These are phyloP conservation scores for Dactylis glomerata DNA, from an alignment of 176 grass and related monocot species.

Conservation along the genomic window DNA sequence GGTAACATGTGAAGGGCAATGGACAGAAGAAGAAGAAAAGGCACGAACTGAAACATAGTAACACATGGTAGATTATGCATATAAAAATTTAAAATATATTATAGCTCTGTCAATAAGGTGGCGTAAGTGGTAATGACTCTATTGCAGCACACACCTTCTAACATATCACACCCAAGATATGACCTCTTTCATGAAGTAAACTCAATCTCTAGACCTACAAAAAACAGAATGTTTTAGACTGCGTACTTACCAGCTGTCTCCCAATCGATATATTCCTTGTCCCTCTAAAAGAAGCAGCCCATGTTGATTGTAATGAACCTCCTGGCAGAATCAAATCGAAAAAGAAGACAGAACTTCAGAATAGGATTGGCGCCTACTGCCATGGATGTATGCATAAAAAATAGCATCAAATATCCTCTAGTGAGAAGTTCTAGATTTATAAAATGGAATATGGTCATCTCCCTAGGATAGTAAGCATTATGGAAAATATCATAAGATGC, in stretches of 20 bases:
- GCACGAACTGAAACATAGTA: background rate
- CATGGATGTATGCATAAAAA: background rate
- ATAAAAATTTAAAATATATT: background rate
- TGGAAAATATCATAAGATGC: background rate
- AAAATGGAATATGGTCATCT: background rate
- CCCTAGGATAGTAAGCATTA: background rate
- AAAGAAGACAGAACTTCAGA: constrained; percentile 12
- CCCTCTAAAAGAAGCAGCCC: constrained; percentile 89
- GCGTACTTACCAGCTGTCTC: constrained; percentile 74
- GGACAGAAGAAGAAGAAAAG: background rate
- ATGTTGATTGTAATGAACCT: constrained; percentile 99
- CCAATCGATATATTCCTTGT: constrained; percentile 93
- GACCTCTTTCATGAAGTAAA: background rate
- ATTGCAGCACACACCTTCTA: background rate
- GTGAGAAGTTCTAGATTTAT: background rate
- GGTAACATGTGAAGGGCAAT: background rate
- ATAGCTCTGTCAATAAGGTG: background rate
- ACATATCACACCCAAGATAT: background rate
- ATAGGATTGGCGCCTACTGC: background rate
- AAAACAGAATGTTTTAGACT: constrained; percentile 9
- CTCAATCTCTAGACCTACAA: background rate
- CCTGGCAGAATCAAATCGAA: constrained; percentile 42
- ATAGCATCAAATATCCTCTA: background rate
- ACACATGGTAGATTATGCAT: background rate
- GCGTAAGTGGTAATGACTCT: background rate